phyloP scores from a whole-genome alignment of 345 rosid species.

The Eucalyptus sp. region DNA sequence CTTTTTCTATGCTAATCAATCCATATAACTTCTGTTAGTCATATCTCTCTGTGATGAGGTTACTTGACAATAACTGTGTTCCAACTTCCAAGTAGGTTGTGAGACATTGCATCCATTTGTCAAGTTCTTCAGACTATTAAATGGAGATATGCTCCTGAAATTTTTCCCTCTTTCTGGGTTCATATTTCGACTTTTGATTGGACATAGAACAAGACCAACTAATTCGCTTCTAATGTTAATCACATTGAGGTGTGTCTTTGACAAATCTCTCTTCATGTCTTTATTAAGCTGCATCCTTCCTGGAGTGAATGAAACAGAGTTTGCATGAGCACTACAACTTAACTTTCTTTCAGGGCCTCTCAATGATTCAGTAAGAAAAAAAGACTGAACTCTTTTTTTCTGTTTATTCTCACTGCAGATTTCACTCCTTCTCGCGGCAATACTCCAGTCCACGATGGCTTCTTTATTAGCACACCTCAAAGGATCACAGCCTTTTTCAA shows the following conservation, averaged over 20 bases:
- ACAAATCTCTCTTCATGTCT: neutral
- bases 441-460: constrained; percentile 56
- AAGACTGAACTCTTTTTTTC: neutral
- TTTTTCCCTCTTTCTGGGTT: neutral
- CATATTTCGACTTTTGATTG: neutral
- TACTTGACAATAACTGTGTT: neutral
- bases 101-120: neutral
- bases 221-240: neutral
- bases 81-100: neutral
- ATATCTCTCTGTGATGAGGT: neutral
- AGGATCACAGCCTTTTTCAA: neutral
- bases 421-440: constrained; percentile 86
- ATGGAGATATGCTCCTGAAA: neutral
- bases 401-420: constrained; percentile 28
- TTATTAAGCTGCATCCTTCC: neutral
- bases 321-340: neutral
- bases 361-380: neutral
- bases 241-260: neutral
- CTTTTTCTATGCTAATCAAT: neutral
- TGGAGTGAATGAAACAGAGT: neutral
- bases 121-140: neutral
- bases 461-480: constrained; percentile 27
- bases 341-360: neutral
- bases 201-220: neutral
- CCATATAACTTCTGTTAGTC: neutral